Evolutionary conservation across 2,329 filamentous ascomycete species (phyloP).

Genomic region (Whalleya microplaca): DNA sequence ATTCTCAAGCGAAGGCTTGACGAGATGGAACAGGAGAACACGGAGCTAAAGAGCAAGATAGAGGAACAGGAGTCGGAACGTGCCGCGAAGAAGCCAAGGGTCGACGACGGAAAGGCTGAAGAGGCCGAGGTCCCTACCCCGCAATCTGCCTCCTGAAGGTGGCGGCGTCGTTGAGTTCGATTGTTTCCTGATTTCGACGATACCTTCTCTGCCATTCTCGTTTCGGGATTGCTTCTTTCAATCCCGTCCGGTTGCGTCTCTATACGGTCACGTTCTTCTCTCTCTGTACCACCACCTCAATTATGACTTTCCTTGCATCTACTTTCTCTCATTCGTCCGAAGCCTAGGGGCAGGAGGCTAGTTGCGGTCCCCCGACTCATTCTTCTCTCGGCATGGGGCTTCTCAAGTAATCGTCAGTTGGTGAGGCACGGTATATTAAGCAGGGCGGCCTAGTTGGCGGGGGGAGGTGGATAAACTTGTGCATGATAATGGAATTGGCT

Average conservation of each 20-base stretch:
- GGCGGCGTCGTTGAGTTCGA: neutral
- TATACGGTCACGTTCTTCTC: conserved; percentile 3
- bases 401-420: conserved; percentile 30
- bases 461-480: conserved; percentile 12
- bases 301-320: conserved; percentile 27
- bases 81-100: conserved; percentile 31
- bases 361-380: conserved; percentile 16
- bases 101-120: conserved; percentile 29
- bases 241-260: neutral
- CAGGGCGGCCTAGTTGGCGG: neutral
- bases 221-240: neutral
- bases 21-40: conserved; percentile 67
- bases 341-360: conserved; percentile 18
- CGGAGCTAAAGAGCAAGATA: conserved; percentile 36
- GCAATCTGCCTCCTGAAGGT: conserved; percentile 27
- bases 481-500: conserved; percentile 20
- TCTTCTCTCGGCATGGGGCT: conserved; percentile 16
- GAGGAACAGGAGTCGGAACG: conserved; percentile 31
- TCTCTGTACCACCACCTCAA: conserved; percentile 31
- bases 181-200: conserved; percentile 9
- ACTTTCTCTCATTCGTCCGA: conserved; percentile 18
- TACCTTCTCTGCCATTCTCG: conserved; percentile 12
- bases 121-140: conserved; percentile 29
- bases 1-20: conserved; percentile 81
- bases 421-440: conserved; percentile 16